phyloP scores from a whole-genome alignment of 176 grass and related monocot genomes.

The Dendrocalamus sinicus region DNA sequence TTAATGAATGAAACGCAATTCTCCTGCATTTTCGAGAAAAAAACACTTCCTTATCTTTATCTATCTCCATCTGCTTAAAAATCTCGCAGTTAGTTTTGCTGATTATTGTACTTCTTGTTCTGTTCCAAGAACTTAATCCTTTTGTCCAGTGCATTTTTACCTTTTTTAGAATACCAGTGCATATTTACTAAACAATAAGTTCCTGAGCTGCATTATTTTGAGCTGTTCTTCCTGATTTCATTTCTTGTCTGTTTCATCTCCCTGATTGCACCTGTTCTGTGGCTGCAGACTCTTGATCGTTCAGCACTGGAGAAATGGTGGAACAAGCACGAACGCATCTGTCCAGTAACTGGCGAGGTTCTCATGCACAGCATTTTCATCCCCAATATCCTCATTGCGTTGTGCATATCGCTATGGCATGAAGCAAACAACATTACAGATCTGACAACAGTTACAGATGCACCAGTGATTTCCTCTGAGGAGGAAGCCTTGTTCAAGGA shows the following conservation, averaged over 20 bases:
- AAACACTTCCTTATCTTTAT: neutral
- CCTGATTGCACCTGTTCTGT: constrained; percentile 5
- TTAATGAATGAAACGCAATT: too few species aligned
- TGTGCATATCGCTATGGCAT: constrained; percentile 41
- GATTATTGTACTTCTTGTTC: neutral
- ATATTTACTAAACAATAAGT: neutral
- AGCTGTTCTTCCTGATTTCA: neutral
- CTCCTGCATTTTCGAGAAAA: too few species aligned
- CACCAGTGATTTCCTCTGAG: constrained; percentile 26
- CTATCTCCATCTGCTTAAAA: neutral
- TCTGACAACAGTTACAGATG: neutral
- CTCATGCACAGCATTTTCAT: constrained; percentile 33
- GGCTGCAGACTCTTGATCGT: constrained; percentile 50
- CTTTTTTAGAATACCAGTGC: neutral
- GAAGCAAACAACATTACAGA: constrained; percentile 5
- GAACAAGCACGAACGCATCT: constrained; percentile 19
- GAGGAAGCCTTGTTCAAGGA: constrained; percentile 35
- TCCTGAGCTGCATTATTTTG: neutral
- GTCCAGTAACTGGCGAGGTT: constrained; percentile 53
- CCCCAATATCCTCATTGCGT: constrained; percentile 36
- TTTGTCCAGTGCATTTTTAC: constrained; percentile 9
- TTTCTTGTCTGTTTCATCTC: neutral
- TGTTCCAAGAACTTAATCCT: neutral
- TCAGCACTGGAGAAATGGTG: constrained; percentile 54
- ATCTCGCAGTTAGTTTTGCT: neutral